A percentile compares a stretch with the other conserved stretches of the same genome.
These are phyloP conservation scores for Whalleya microplaca DNA, from an alignment of 2,329 filamentous ascomycete genomes.

Conservation along the genomic window DNA sequence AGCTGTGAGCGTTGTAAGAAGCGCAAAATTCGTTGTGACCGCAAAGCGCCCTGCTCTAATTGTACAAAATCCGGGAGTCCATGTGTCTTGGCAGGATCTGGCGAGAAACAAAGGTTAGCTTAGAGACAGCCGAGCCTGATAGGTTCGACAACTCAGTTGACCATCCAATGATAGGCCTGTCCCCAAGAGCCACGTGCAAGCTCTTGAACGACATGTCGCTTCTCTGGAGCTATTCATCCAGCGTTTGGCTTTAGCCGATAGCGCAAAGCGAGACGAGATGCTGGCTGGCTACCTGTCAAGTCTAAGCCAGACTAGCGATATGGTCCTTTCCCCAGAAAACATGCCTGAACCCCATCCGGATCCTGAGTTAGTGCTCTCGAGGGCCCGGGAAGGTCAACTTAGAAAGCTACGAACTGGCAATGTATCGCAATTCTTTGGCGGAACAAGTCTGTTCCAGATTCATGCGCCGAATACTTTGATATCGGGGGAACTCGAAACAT, in stretches of 20 bases:
- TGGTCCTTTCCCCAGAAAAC: conserved; percentile 16
- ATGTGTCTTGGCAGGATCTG: too few species aligned
- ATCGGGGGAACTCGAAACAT: conserved; percentile 5
- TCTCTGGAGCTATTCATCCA: conserved; percentile 50
- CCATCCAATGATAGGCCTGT: conserved; percentile 41
- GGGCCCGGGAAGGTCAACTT: conserved; percentile 42
- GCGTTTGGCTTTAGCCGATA: conserved; percentile 46
- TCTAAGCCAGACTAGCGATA: conserved; percentile 11
- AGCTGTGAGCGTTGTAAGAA: neutral
- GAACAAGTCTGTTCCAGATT: conserved; percentile 50
- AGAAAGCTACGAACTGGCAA: conserved; percentile 43
- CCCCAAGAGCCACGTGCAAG: conserved; percentile 50
- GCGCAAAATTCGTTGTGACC: neutral
- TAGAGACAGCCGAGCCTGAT: too few species aligned
- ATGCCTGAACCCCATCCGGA: conserved; percentile 16
- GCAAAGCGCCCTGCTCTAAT: neutral
- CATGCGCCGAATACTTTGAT: conserved; percentile 35
- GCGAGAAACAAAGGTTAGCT: too few species aligned
- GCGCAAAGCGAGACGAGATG: conserved; percentile 45
- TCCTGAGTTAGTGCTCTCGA: conserved; percentile 32
- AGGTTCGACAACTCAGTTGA: too few species aligned
- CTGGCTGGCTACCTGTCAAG: conserved; percentile 42
- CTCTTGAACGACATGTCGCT: conserved; percentile 50
- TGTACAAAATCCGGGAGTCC: neutral
- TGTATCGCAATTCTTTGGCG: conserved; percentile 51